Evolutionary conservation across 352 stramenopile genomes (phyloP), one percentile per base, ranked within the genome.

Genomic region (Globisporangium splendens): DNA sequence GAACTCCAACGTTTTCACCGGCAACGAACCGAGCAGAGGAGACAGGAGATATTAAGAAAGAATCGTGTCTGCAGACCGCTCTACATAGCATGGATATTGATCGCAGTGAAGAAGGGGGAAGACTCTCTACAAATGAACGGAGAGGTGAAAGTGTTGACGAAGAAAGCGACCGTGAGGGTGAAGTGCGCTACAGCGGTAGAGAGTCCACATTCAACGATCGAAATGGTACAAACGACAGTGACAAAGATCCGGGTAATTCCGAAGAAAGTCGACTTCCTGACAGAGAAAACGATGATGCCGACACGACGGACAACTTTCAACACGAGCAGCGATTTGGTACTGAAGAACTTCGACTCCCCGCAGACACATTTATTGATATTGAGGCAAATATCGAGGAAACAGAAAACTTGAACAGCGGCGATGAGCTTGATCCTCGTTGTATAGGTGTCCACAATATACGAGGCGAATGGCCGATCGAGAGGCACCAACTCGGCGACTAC

Each of bases 391-490:
- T 24, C 15, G 44, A 24, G 8, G n/a, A 52, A 4, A 22, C 43
- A 18, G 21, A 1, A 24, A 44, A 44, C 17, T 17, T 52, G 21
- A 22, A 21, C 14, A 20, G 49, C 11, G 14, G 14, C 10, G 35
- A 42, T 14, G 46, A 44, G 44, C 18, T 60, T 33, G 77, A 89
- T 59, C 64, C 77, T n/a, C 64, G 65, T 13, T 74, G 68, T 0
- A 83, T 90, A 46, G 79, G 79, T 13, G 72, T 84, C 10, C 66
- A 87, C 42, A 75, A 59, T 12, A 86, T 90, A 43, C 63, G 65
- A 0, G 68, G 75, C 0, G 55, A 70, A 10, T 87, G 75, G 75
- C 69, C 69, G 21, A 14, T 66, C 14, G 11, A 54, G 24, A 42
- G 41, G 11, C 24, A 62, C 4, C 21, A 38, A 5, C 13, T n/a